phyloP scores from a whole-genome alignment of 129 eudicot genomes.

The Scalesia atractyloides region DNA sequence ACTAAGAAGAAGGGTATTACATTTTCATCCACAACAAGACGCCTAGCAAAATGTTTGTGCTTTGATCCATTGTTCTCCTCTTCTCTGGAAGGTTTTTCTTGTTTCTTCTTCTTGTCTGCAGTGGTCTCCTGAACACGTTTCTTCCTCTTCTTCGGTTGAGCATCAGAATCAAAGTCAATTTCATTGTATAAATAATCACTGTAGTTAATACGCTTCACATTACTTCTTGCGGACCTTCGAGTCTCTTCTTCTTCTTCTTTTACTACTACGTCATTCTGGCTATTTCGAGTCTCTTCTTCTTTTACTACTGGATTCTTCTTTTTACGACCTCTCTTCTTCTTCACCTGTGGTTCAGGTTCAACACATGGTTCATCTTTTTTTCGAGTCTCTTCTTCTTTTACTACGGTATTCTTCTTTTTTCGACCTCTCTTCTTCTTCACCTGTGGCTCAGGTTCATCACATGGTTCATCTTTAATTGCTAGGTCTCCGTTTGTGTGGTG shows the following conservation, averaged over 20 bases:
- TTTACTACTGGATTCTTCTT: too few species aligned
- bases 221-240: not conserved
- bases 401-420: not conserved
- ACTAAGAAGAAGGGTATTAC: conserved; percentile 7
- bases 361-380: too few species aligned
- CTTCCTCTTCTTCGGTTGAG: not conserved
- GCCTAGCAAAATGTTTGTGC: conserved; percentile 2
- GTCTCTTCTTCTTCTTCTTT: not conserved
- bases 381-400: not conserved
- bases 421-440: not conserved
- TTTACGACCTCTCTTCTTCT: not conserved
- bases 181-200: not conserved
- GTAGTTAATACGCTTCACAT: not conserved
- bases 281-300: not conserved
- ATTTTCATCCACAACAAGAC: conserved; percentile 17
- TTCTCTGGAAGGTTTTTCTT: not conserved
- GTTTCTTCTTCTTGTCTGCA: too few species aligned
- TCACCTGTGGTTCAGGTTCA: not conserved
- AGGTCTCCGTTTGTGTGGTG: too few species aligned
- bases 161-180: not conserved
- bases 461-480: too few species aligned
- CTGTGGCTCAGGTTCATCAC: not conserved
- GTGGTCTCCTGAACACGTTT: not conserved
- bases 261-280: not conserved
- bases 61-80: not conserved